Conservation (phyloP, 305 asterid genomes). For the Striga hermonthica region DNA sequence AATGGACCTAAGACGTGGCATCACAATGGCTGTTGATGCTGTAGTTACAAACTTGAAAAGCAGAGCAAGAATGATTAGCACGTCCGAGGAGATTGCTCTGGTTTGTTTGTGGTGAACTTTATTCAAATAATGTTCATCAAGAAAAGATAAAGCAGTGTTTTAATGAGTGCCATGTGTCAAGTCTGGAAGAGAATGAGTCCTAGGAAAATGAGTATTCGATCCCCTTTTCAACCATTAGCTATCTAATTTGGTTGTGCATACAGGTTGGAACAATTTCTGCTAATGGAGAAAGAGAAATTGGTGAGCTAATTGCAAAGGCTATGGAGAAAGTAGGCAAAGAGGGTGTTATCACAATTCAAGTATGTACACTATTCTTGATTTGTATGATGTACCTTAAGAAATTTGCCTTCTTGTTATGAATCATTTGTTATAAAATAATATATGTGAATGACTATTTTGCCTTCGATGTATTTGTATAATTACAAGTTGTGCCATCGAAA, state of each 20-base stretch:
- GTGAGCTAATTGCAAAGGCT: slow-evolving; percentile 94
- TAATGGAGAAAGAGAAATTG: slow-evolving; percentile 89
- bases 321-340: slow-evolving; percentile 99
- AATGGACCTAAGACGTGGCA: slow-evolving; percentile 87
- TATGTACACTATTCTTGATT: slow-evolving; percentile 34
- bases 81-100: slow-evolving; percentile 90
- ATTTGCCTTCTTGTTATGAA: no score
- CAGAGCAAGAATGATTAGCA: slow-evolving; percentile 83
- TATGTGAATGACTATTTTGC: no score
- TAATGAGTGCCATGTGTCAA: background rate
- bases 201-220: no score
- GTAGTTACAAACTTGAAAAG: slow-evolving; percentile 76
- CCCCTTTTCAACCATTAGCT: background rate
- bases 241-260: slow-evolving; percentile 2
- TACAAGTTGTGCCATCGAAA: no score
- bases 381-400: background rate
- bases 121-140: background rate
- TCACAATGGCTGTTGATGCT: slow-evolving; percentile 74
- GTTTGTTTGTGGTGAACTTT: slow-evolving; percentile 33
- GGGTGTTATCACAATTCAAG: slow-evolving; percentile 95
- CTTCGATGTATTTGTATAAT: no score
- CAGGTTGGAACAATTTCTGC: slow-evolving; percentile 96
- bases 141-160: background rate
- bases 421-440: no score
- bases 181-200: background rate